Conservation (phyloP, 2,329 filamentous ascomycete genomes). For the Beauveria rudraprayagi region DNA sequence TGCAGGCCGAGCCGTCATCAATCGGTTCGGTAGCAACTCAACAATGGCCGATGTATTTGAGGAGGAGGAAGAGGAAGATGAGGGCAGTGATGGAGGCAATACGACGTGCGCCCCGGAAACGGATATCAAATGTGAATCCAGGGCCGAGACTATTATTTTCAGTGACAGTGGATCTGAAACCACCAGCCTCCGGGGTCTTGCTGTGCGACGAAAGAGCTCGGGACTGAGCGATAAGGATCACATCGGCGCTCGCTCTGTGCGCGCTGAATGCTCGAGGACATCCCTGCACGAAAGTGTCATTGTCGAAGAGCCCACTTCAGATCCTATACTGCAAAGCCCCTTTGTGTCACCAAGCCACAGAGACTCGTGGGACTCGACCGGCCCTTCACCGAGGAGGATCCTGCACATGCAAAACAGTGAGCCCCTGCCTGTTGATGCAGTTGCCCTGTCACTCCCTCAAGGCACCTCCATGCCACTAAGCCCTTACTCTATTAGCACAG, state of each 20-base stretch:
- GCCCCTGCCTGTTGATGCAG: background rate
- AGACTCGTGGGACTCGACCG: conserved; percentile 32
- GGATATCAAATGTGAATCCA: conserved; percentile 16
- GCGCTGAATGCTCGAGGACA: conserved; percentile 40
- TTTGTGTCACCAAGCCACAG: conserved; percentile 9
- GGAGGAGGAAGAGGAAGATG: conserved; percentile 61
- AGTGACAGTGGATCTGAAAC: conserved; percentile 8
- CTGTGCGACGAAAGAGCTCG: conserved; percentile 37
- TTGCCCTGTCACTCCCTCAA: conserved; percentile 25
- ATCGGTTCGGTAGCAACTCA: conserved; percentile 56
- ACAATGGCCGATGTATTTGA: conserved; percentile 85
- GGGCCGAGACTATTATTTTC: background rate
- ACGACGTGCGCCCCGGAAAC: conserved; percentile 36
- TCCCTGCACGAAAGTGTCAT: conserved; percentile 46
- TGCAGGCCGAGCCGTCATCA: conserved; percentile 45
- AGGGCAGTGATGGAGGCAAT: conserved; percentile 31
- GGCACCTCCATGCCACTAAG: conserved; percentile 45
- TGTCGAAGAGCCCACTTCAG: conserved; percentile 37
- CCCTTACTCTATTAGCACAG: conserved; percentile 55
- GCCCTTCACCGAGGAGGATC: conserved; percentile 37
- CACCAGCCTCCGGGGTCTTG: conserved; percentile 7
- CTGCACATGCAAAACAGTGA: conserved; percentile 20
- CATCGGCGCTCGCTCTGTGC: conserved; percentile 24
- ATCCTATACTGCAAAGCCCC: background rate
- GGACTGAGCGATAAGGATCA: conserved; percentile 34